Base-by-base conservation (phyloP, 441 rosid genomes). In the Biscutella laevigata region DNA sequence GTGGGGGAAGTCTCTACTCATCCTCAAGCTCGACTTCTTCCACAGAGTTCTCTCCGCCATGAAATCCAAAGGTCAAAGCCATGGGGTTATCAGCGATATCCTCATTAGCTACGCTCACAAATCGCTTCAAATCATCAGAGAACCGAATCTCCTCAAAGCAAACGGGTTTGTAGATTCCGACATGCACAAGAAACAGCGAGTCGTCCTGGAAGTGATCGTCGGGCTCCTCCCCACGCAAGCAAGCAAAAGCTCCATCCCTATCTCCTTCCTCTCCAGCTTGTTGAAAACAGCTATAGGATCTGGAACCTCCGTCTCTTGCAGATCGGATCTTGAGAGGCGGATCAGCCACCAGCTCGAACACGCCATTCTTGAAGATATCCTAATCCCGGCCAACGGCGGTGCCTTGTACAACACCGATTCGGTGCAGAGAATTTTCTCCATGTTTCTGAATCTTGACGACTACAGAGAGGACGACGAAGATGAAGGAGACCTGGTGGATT, bases 331-430 rank as follows among this genome's bases (percentile, higher is more conserved):
- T 19, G 97, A 90, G 80, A 73, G 92, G 32, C 74, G 97, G 40
- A 86, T 89, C 0, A 88, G 97, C 47, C 86, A 86, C 70, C 91
- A 86, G 55, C 81, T 89, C 2, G 97, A 89, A 54, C 97, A 84
- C 62, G 94, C 97, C 5, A 89, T 84, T 36, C 91, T 86, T 3
- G 97, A 86, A 68, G 97, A 89, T 64, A 82, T 89, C 40, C 72
- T 89, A 19, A 77, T 86, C 20, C 97, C 97, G 5, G 68, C 84
- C 19, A 82, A 71, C 50, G 44, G 79, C 11, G 46, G 67, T 47
- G 56, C 80, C 0, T 56, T 80, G 77, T 82, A 89, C 39, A 95
- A 89, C 44, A 76, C 91, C 1, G 97, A 89, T 24, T 77, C 87
- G 0, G 82, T 84, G 58, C 64, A 80, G 55, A 74, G 97, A 66